phyloP scores from a whole-genome alignment of 116 monocot species.

The Zostera marina region DNA sequence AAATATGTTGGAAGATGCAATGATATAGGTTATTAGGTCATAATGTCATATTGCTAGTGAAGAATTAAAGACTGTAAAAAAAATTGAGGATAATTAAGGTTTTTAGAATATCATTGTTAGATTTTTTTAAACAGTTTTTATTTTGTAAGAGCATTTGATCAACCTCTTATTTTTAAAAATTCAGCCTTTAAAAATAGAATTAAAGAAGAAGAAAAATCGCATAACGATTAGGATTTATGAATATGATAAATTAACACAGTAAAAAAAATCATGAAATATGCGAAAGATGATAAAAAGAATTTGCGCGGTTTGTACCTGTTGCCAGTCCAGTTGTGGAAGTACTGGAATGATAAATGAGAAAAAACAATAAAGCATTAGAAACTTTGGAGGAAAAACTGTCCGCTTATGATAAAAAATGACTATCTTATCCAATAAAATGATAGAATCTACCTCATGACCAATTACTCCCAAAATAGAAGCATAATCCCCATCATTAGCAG shows the following conservation, averaged over 20 bases:
- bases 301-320: constrained; percentile 89
- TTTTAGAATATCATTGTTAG: no score
- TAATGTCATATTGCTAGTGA: no score
- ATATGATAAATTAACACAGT: neutral
- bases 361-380: neutral
- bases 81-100: no score
- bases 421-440: neutral
- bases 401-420: neutral
- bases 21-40: no score
- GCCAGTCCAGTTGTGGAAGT: constrained; percentile 99
- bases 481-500: constrained; percentile 93
- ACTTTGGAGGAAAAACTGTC: no score
- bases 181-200: no score
- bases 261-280: neutral
- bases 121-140: no score
- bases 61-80: no score
- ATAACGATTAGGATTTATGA: neutral
- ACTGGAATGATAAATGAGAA: constrained; percentile 34
- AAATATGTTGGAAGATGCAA: neutral
- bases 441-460: constrained; percentile 77
- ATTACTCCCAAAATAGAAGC: constrained; percentile 96
- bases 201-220: no score
- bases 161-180: no score
- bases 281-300: neutral
- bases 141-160: no score